Percentiles rank a stretch among this genome's conserved stretches.
Conservation (phyloP, 2,329 filamentous ascomycete species). For the Chaetomiaceae sp. region DNA sequence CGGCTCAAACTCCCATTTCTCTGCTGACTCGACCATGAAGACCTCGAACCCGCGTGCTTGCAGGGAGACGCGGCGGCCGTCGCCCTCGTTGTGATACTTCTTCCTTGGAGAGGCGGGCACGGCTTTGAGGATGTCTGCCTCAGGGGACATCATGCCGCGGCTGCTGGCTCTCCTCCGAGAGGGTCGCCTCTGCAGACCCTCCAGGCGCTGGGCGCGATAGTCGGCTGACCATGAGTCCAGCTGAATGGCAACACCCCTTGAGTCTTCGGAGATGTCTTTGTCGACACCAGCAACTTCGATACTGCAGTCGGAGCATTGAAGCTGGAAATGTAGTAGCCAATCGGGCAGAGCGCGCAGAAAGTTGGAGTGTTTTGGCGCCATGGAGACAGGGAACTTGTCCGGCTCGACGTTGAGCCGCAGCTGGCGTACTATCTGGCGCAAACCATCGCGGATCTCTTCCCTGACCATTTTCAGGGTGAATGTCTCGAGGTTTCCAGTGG, state of each 20-base stretch:
- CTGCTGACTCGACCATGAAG: constrained; percentile 82
- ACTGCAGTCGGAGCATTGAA: constrained; percentile 86
- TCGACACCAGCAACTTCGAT: constrained; percentile 89
- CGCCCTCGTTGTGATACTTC: constrained; percentile 55
- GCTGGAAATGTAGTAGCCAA: constrained; percentile 79
- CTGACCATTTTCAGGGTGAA: constrained; percentile 87
- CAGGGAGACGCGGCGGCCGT: constrained; percentile 77
- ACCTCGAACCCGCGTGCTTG: constrained; percentile 82
- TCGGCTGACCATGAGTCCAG: constrained; percentile 84
- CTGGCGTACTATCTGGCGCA: constrained; percentile 86
- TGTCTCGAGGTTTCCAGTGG: constrained; percentile 75
- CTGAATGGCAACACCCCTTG: constrained; percentile 78
- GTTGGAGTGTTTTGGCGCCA: constrained; percentile 53
- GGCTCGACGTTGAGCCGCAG: constrained; percentile 67
- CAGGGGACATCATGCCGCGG: constrained; percentile 61
- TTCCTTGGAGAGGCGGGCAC: constrained; percentile 50
- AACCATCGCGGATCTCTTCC: constrained; percentile 85
- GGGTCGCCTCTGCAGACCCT: constrained; percentile 55
- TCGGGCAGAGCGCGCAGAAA: constrained; percentile 73
- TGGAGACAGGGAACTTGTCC: constrained; percentile 50
- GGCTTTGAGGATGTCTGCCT: constrained; percentile 57
- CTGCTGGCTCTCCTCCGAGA: constrained; percentile 70
- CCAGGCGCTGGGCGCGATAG: constrained; percentile 77
- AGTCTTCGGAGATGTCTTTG: constrained; percentile 72
- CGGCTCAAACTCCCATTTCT: constrained; percentile 78